Conservation (phyloP, 2,329 filamentous ascomycete species). For the Colletotrichum chrysophilum region DNA sequence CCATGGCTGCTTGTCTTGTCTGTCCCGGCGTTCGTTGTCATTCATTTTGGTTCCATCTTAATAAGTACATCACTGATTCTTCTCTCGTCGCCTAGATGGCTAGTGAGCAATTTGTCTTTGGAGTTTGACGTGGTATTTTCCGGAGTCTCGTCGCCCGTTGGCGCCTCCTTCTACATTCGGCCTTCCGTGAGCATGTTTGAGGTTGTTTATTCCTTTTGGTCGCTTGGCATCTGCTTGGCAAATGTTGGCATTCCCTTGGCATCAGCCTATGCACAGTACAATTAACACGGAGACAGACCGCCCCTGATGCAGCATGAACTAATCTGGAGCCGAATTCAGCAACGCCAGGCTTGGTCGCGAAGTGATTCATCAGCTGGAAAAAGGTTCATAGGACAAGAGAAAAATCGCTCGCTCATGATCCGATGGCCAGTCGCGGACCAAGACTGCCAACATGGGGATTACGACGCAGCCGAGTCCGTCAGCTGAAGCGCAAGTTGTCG, state of each 20-base stretch:
- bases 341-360: not conserved
- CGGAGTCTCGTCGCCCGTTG: not conserved
- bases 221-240: conserved; percentile 1
- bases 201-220: not conserved
- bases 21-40: not conserved
- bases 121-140: not conserved
- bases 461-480: not conserved
- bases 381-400: not conserved
- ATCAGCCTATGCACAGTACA: not conserved
- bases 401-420: not conserved
- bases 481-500: not conserved
- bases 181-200: conserved; percentile 1
- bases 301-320: not conserved
- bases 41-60: not conserved
- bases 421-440: not conserved
- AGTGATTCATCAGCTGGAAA: not conserved
- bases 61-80: not conserved
- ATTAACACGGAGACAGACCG: not conserved
- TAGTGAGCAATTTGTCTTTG: not conserved
- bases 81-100: not conserved
- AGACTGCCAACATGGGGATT: not conserved
- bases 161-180: not conserved
- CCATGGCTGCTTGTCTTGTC: not conserved
- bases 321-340: not conserved
- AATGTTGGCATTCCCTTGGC: not conserved